These are phyloP conservation scores for Actinomortierella wolfii DNA, from an alignment of 371 early-diverging fungal species.

Conservation along the genomic window DNA sequence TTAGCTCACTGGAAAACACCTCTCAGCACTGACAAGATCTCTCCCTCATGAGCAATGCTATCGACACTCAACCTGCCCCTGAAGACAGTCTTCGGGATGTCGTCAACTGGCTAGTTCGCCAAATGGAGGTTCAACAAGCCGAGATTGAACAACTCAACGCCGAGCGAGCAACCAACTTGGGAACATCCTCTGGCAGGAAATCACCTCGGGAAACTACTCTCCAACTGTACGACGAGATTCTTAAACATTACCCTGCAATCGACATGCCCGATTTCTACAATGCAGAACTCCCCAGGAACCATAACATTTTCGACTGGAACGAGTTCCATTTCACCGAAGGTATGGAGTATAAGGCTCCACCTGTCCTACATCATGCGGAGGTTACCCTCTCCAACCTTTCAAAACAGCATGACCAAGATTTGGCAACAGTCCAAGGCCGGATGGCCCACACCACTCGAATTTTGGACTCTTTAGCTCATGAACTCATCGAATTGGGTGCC, in stretches of 20 bases:
- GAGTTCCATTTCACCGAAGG: slow-evolving; percentile 6
- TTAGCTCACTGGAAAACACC: too few relatives aligned
- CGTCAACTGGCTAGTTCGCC: too few relatives aligned
- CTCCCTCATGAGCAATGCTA: too few relatives aligned
- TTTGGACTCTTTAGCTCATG: background rate
- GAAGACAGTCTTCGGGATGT: too few relatives aligned
- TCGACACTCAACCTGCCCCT: too few relatives aligned
- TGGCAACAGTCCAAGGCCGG: background rate
- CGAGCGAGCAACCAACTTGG: background rate
- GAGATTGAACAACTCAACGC: background rate
- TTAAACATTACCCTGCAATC: slow-evolving; percentile 1
- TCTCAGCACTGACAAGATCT: too few relatives aligned
- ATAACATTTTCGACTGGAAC: background rate
- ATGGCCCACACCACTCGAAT: background rate
- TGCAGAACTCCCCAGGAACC: slow-evolving; percentile 3
- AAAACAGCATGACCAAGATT: background rate
- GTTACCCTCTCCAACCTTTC: background rate
- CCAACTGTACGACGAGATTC: background rate
- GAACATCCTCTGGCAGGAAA: too few relatives aligned
- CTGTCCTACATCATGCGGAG: background rate
- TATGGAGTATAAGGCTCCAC: slow-evolving; percentile 2
- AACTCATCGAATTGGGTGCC: background rate
- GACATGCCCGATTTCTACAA: slow-evolving; percentile 2
- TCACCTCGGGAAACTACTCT: background rate
- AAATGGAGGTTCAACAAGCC: too few relatives aligned